Base-by-base conservation (phyloP, 2,329 filamentous ascomycete genomes). In the Hymenoscyphus fraxineus region DNA sequence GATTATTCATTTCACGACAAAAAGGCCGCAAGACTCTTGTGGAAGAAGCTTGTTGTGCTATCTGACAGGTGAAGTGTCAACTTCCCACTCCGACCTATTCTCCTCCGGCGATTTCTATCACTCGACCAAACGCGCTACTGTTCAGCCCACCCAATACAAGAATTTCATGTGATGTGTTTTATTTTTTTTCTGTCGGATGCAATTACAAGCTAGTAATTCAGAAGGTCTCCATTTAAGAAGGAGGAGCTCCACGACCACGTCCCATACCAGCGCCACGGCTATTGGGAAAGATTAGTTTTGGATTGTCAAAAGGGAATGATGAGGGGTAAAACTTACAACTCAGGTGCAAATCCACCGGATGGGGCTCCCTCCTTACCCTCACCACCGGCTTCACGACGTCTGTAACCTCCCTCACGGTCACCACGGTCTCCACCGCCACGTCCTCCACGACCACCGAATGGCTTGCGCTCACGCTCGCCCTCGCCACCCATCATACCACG, bases 401-500 rank as follows among this genome's bases (percentile, higher is more conserved):
- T 86, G 88, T 97, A 97, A 79, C 90, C 91, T 79, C 93, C 93
- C 82, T 93, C 90, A 82, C 91, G 89, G 76, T 87, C 86, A 73
- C 81, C 81, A 72, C 85, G 78, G 77, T 85, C 85, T 19, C 47
- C 83, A 77, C 83, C 86, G 73, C 88, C 88, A 82, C 87, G 76
- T 61, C 77, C 85, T 77, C 90, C 89, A 83, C 92, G 90, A 81
- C 91, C 89, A 72, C 82, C 84, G 78, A 91, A 92, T 74, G 90
- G 89, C 82, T 92, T 88, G 79, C 89, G 87, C 85, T 95, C 92
- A 76, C 86, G 85, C 79, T 89, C 86, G 71, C 85, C 83, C 80
- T 96, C 93, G 78, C 85, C 87, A 76, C 93, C 93, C 85, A 98
- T 88, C 95, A 99, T 98, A 79, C 95, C 95, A 78, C 95, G 93